These are phyloP conservation scores for Puccinia coronata DNA, from an alignment of 1,284 basidiomycete species.

Conservation along the genomic window DNA sequence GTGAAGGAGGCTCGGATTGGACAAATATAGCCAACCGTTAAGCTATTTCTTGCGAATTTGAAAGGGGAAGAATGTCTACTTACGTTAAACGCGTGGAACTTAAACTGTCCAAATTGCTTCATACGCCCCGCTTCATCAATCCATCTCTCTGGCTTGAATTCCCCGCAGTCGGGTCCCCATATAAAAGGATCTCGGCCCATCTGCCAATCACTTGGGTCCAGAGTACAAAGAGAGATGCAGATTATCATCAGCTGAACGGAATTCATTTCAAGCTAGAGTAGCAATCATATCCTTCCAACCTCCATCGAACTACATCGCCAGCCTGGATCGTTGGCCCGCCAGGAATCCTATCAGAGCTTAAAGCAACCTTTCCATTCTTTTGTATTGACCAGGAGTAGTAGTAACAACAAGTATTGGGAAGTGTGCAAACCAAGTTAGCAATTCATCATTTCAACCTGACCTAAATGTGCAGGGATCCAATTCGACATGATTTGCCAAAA, in stretches of 20 bases:
- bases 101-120: slow-evolving; percentile 51
- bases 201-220: slow-evolving; percentile 51
- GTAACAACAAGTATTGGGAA: background rate
- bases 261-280: background rate
- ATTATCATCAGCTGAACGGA: background rate
- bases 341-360: slow-evolving; percentile 30
- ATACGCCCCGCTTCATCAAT: slow-evolving; percentile 51
- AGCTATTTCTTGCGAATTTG: background rate
- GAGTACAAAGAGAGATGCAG: background rate
- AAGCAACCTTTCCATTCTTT: slow-evolving; percentile 30
- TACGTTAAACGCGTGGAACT: slow-evolving; percentile 53
- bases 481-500: background rate
- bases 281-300: background rate
- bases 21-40: too few relatives aligned
- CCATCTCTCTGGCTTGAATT: slow-evolving; percentile 54
- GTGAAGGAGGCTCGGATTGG: background rate
- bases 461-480: background rate
- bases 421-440: background rate
- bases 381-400: too few relatives aligned
- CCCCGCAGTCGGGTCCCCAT: slow-evolving; percentile 52
- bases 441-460: background rate
- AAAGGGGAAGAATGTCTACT: slow-evolving; percentile 10
- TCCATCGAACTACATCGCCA: slow-evolving; percentile 33
- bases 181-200: slow-evolving; percentile 50
- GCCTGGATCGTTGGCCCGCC: slow-evolving; percentile 30